These are phyloP conservation scores for Leavenworthia alabamica DNA, from an alignment of 345 rosid genomes.

Conservation along the genomic window DNA sequence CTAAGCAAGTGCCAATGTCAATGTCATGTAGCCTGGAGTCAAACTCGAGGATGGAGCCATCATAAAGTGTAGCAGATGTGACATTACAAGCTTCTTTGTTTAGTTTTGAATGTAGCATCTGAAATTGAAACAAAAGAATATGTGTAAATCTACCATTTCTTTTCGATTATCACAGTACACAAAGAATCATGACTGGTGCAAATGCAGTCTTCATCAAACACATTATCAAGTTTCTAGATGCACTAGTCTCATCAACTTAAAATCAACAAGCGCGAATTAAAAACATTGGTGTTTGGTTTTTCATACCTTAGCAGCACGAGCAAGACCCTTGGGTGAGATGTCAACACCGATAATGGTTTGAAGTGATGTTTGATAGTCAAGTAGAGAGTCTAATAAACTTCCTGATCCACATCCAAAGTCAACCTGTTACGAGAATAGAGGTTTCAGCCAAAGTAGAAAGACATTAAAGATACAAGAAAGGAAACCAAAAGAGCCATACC, in stretches of 20 bases:
- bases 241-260: not conserved
- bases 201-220: not conserved
- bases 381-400: slow-evolving; percentile 73
- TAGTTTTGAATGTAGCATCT: slow-evolving; percentile 81
- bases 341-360: slow-evolving; percentile 77
- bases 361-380: slow-evolving; percentile 67
- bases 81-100: slow-evolving; percentile 41
- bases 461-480: not conserved
- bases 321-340: slow-evolving; percentile 68
- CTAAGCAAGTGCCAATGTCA: slow-evolving; percentile 89
- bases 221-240: not conserved
- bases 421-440: slow-evolving; percentile 39
- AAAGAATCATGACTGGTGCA: not conserved
- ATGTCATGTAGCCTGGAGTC: slow-evolving; percentile 62
- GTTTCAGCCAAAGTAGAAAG: not conserved
- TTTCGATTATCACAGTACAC: not conserved
- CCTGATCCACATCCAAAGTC: slow-evolving; percentile 97
- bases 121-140: slow-evolving; percentile 10
- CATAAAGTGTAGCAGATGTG: slow-evolving; percentile 66
- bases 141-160: not conserved
- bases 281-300: not conserved
- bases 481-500: slow-evolving; percentile 38
- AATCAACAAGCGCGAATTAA: not conserved
- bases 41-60: slow-evolving; percentile 71
- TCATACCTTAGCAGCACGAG: slow-evolving; percentile 87